Evolutionary conservation across 1,284 basidiomycete genomes (phyloP).

Genomic region (Microbotryomycetes sp.): DNA sequence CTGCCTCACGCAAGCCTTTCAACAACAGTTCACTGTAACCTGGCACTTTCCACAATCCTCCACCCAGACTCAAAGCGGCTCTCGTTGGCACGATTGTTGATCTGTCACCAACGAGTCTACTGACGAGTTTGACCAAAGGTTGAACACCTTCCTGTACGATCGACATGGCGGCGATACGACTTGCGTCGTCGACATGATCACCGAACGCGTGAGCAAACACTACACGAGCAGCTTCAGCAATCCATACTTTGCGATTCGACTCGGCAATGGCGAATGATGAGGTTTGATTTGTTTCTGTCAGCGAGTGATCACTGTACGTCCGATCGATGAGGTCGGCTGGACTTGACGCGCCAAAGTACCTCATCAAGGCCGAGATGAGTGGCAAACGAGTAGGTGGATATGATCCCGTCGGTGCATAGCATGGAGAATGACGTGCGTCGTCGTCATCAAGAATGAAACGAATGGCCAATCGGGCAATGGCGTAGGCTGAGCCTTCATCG

Average conservation of each 20-base stretch:
- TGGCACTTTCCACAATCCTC: conserved; percentile 36
- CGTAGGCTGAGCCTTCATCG: conserved; percentile 29
- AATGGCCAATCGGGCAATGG: conserved; percentile 20
- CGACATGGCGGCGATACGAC: conserved; percentile 1
- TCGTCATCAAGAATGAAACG: conserved; percentile 9
- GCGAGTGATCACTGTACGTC: conserved; percentile 17
- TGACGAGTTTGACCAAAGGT: conserved; percentile 28
- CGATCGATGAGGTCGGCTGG: conserved; percentile 17
- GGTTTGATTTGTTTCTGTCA: background rate
- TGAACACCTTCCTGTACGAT: conserved; percentile 24
- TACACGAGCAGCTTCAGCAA: conserved; percentile 35
- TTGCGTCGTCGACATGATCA: background rate
- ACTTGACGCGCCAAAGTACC: conserved; percentile 6
- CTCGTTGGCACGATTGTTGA: conserved; percentile 18
- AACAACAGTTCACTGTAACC: conserved; percentile 31
- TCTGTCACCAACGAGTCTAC: conserved; percentile 20
- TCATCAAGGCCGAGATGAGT: conserved; percentile 10
- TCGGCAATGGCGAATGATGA: conserved; percentile 31
- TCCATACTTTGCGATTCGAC: conserved; percentile 37
- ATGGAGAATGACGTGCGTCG: conserved; percentile 6
- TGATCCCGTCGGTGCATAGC: background rate
- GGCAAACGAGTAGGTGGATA: background rate
- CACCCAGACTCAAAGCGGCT: conserved; percentile 35
- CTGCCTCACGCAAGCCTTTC: conserved; percentile 17
- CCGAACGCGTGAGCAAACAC: conserved; percentile 30